phyloP scores from a whole-genome alignment of 305 asterid genomes.

The Coffea humblotiana region DNA sequence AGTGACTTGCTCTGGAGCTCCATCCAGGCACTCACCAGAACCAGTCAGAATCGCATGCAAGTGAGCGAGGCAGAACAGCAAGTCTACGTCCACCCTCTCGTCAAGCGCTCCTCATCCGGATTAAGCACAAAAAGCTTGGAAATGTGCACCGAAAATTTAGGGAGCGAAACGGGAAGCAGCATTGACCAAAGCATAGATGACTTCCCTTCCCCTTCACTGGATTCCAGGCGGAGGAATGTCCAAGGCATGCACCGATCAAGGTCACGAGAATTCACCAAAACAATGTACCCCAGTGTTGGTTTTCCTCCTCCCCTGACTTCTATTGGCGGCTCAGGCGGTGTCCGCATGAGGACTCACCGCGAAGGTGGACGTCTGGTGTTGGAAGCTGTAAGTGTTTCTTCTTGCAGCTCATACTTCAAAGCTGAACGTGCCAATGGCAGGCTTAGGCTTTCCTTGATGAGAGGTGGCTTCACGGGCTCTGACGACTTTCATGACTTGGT shows the following conservation, averaged over 20 bases:
- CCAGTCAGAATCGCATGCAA: background rate
- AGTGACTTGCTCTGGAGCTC: slow-evolving; percentile 36
- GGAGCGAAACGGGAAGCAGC: slow-evolving; percentile 68
- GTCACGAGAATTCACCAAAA: slow-evolving; percentile 21
- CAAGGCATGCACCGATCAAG: slow-evolving; percentile 16
- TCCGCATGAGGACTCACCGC: slow-evolving; percentile 53
- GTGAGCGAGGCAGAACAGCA: slow-evolving; percentile 14
- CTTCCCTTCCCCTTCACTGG: slow-evolving; percentile 15
- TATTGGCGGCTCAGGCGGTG: slow-evolving; percentile 48
- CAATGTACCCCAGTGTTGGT: slow-evolving; percentile 16
- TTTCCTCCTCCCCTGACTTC: slow-evolving; percentile 82
- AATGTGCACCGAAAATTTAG: slow-evolving; percentile 87
- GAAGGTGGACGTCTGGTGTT: slow-evolving; percentile 72
- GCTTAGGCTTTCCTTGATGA: slow-evolving; percentile 56
- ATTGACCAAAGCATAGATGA: slow-evolving; percentile 38
- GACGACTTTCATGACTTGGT: background rate
- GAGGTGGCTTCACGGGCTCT: background rate
- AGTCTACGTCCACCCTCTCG: slow-evolving; percentile 56
- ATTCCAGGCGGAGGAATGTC: slow-evolving; percentile 15
- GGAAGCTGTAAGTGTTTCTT: slow-evolving; percentile 41
- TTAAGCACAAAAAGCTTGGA: slow-evolving; percentile 60
- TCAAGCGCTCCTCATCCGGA: slow-evolving; percentile 30
- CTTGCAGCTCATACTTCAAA: slow-evolving; percentile 30
- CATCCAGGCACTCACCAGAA: slow-evolving; percentile 26
- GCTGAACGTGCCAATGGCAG: slow-evolving; percentile 65